Percentiles rank a stretch among this genome's conserved stretches.
phyloP scores from a whole-genome alignment of 1,284 basidiomycete species.

The Volvariella surrecta region DNA sequence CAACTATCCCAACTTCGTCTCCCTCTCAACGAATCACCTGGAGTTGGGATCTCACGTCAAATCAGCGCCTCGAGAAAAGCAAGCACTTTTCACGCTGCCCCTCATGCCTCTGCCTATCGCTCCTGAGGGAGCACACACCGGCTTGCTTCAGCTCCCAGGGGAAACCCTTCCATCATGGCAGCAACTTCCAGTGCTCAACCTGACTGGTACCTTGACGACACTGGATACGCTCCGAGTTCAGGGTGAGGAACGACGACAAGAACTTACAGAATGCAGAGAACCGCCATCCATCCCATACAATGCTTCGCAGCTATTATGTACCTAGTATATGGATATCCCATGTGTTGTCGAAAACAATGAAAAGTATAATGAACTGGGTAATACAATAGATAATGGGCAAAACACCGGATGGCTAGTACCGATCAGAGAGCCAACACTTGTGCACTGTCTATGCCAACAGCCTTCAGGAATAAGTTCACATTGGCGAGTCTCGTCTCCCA shows the following conservation, averaged over 20 bases:
- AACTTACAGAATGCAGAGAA: constrained; percentile 17
- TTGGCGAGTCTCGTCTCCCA: constrained; percentile 64
- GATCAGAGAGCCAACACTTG: constrained; percentile 24
- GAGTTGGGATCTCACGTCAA: constrained; percentile 76
- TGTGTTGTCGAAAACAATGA: constrained; percentile 7
- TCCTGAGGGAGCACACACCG: constrained; percentile 11
- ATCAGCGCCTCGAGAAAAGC: constrained; percentile 47
- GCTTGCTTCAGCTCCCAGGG: constrained; percentile 51
- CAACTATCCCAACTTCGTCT: constrained; percentile 61
- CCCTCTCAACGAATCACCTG: constrained; percentile 79
- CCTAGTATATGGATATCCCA: neutral
- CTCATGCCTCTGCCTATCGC: constrained; percentile 41
- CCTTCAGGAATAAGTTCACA: constrained; percentile 82
- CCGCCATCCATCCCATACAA: constrained; percentile 13
- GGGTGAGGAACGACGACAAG: constrained; percentile 16
- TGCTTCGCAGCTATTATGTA: constrained; percentile 18
- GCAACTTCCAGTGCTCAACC: constrained; percentile 56
- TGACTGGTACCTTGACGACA: constrained; percentile 50
- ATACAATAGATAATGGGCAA: constrained; percentile 7
- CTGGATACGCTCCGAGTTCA: constrained; percentile 28
- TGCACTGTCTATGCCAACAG: constrained; percentile 77
- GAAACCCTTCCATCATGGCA: constrained; percentile 43
- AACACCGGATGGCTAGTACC: neutral
- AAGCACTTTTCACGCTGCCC: constrained; percentile 57
- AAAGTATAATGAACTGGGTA: constrained; percentile 4